A percentile compares a stretch with the other conserved stretches of the same genome.
These are phyloP conservation scores for Saccharomyces kudriavzevii DNA, from an alignment of 805 yeast genomes.

Conservation along the genomic window DNA sequence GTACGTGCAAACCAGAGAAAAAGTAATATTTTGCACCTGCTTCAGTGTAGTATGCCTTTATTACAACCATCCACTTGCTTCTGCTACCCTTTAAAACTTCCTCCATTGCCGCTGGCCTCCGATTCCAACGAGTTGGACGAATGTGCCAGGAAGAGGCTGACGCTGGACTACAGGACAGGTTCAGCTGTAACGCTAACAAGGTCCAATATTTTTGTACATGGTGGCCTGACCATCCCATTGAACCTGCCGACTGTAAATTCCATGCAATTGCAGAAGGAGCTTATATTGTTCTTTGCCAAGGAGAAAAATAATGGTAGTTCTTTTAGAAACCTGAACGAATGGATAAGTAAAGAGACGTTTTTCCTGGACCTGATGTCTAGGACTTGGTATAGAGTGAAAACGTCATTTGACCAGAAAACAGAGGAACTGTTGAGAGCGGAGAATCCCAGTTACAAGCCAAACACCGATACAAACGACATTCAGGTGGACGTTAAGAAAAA, in stretches of 20 bases:
- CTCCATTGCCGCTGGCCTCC: conserved; percentile 31
- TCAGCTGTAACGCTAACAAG: conserved; percentile 50
- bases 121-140: conserved; percentile 24
- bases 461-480: not conserved
- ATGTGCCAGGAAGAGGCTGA: conserved; percentile 40
- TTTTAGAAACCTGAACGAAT: conserved; percentile 28
- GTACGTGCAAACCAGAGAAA: not conserved
- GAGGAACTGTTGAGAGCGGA: not conserved
- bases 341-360: conserved; percentile 58
- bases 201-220: conserved; percentile 55
- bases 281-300: conserved; percentile 29
- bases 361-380: conserved; percentile 51
- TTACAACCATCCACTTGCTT: conserved; percentile 56
- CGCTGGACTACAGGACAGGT: conserved; percentile 60
- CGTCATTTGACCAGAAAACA: conserved; percentile 6
- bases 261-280: conserved; percentile 33
- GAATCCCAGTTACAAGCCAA: conserved; percentile 8
- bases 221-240: conserved; percentile 59
- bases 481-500: not conserved
- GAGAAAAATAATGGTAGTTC: conserved; percentile 14
- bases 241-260: conserved; percentile 37
- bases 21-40: not conserved
- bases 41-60: conserved; percentile 41
- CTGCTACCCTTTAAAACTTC: conserved; percentile 50
- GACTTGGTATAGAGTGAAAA: conserved; percentile 43